Conservation (phyloP, 805 yeast species). For the Dipodascus geniculatus region DNA sequence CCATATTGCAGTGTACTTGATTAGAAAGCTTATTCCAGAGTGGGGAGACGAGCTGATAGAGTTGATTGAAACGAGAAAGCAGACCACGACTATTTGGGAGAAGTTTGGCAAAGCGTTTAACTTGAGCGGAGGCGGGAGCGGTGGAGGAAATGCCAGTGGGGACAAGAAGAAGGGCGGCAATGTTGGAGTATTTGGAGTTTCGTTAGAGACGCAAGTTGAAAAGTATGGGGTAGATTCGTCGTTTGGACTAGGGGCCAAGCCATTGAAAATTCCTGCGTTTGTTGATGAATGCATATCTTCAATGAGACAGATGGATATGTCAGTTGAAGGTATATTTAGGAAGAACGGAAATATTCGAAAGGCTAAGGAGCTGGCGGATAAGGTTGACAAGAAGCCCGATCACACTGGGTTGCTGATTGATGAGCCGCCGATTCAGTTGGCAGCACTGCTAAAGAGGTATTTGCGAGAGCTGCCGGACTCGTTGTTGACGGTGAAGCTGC, state of each 20-base stretch:
- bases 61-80: slow-evolving; percentile 25
- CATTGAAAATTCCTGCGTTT: slow-evolving; percentile 70
- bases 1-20: slow-evolving; percentile 43
- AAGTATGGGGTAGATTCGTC: slow-evolving; percentile 75
- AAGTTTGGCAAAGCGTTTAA: slow-evolving; percentile 30
- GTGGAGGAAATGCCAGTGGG: neutral
- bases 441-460: slow-evolving; percentile 86
- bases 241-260: slow-evolving; percentile 71
- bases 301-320: slow-evolving; percentile 81
- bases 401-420: slow-evolving; percentile 55
- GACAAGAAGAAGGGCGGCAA: slow-evolving; percentile 12
- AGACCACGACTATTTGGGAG: slow-evolving; percentile 33
- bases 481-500: slow-evolving; percentile 60
- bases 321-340: slow-evolving; percentile 90
- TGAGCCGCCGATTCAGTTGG: slow-evolving; percentile 83
- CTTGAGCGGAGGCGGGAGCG: slow-evolving; percentile 13
- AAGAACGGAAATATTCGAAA: slow-evolving; percentile 90
- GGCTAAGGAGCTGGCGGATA: slow-evolving; percentile 58
- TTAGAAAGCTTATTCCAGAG: slow-evolving; percentile 25
- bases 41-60: slow-evolving; percentile 31
- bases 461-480: slow-evolving; percentile 90
- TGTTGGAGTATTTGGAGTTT: slow-evolving; percentile 61
- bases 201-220: slow-evolving; percentile 54
- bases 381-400: slow-evolving; percentile 62
- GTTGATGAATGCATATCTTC: slow-evolving; percentile 79